A percentile compares a stretch with the other conserved stretches of the same genome.
Conservation (phyloP, 2,329 filamentous ascomycete species). For the Exserohilum rostratum region DNA sequence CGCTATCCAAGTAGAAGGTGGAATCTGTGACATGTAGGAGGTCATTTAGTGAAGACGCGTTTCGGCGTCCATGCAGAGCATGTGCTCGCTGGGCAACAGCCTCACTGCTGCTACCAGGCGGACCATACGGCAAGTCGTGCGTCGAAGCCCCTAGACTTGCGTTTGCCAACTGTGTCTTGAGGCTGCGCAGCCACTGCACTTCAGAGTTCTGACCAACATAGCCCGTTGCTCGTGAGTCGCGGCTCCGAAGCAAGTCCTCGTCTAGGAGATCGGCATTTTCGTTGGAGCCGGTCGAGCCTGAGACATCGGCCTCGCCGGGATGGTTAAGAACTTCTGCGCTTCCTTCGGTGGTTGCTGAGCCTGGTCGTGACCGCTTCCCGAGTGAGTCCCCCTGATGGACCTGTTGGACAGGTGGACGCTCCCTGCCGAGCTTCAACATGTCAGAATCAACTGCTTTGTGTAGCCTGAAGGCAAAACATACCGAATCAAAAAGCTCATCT, state of each 20-base stretch:
- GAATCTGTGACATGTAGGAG: neutral
- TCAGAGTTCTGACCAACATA: neutral
- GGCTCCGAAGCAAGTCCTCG: neutral
- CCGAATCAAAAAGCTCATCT: no score
- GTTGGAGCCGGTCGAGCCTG: neutral
- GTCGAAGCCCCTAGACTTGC: neutral
- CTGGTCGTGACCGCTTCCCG: no score
- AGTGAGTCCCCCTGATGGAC: no score
- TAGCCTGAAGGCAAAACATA: no score
- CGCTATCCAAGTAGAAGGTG: neutral
- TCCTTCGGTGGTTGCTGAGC: no score
- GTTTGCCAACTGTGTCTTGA: neutral
- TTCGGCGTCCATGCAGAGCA: neutral
- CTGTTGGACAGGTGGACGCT: no score
- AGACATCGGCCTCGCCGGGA: neutral
- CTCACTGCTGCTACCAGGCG: no score
- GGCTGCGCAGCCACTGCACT: neutral
- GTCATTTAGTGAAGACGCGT: neutral
- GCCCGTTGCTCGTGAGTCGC: neutral
- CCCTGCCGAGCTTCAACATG: no score
- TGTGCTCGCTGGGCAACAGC: neutral
- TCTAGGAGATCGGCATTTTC: neutral
- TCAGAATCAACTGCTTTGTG: no score
- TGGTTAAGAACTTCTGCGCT: no score
- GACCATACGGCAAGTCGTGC: neutral